Base-by-base conservation (phyloP, 306 rosid species). In the Dalbergia cultrata region DNA sequence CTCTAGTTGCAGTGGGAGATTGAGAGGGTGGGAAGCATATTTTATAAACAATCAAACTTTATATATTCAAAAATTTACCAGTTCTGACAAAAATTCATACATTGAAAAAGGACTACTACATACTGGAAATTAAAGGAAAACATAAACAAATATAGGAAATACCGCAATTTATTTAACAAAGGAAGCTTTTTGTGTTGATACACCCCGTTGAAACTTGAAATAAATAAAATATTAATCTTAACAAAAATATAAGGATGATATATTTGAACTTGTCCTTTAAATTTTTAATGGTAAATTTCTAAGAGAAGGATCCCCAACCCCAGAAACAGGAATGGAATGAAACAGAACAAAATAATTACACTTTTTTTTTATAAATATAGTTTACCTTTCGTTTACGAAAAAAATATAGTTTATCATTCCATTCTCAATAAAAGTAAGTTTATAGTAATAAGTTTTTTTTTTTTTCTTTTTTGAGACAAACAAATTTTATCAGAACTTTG, bases 201-300 rank as follows among this genome's bases (percentile, higher is more conserved):
- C 19, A 47, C 50, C 75, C 54, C 22, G 64, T 71, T 63, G 50
- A 80, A 74, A 33, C 13, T 71, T 62, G 50, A 80, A 74, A 33
- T 18, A 86, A 84, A 66, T 61, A 72, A 67, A 66, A 72, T 35
- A 9, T 67, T 19, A 82, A 52, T 19, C 13, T 44, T 60, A 68
- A 69, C 26, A 76, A 37, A 71, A 56, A 19, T 58, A 8, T 14
- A 17, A 35, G 71, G 19, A 62, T 47, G 62, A 33, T 21, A 75
- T 31, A 53, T 34, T 34, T 10, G 12, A 17, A 54, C 64, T 71
- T 3, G 12, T 72, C 19, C 34, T 52, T 34, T 33, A 31, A 75
- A 75, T 31, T 50, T 10, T 50, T 5, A 58, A 22, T 17, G 37
- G 72, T 17, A 43, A 74, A 56, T 3, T 61, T 61, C 65, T 8